These are phyloP conservation scores for Protomyces pachydermus DNA, from an alignment of 1,139 yeast species.

Conservation along the genomic window DNA sequence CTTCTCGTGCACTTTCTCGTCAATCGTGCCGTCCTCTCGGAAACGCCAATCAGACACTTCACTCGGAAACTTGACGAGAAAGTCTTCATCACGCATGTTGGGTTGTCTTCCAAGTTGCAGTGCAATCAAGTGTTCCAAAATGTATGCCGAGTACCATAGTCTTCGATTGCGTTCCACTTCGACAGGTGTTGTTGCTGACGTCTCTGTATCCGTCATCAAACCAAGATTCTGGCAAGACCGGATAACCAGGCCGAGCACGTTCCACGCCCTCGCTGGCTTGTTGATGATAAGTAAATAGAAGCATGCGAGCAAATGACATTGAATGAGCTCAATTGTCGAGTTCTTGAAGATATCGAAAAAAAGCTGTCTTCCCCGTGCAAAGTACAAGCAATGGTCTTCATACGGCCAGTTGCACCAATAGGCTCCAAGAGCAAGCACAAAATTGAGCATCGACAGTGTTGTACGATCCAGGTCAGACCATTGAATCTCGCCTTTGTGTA, in stretches of 20 bases:
- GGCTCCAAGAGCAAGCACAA: slow-evolving; percentile 30
- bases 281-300: slow-evolving; percentile 30
- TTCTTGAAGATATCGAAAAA: slow-evolving; percentile 30
- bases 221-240: slow-evolving; percentile 31
- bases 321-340: slow-evolving; percentile 31
- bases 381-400: slow-evolving; percentile 31
- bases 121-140: slow-evolving; percentile 30
- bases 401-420: slow-evolving; percentile 25
- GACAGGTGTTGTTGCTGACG: slow-evolving; percentile 28
- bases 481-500: slow-evolving; percentile 11
- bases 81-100: slow-evolving; percentile 28
- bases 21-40: slow-evolving; percentile 20
- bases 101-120: slow-evolving; percentile 31
- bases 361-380: slow-evolving; percentile 30
- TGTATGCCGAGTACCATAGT: slow-evolving; percentile 31
- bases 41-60: slow-evolving; percentile 30
- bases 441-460: slow-evolving; percentile 30
- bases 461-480: slow-evolving; percentile 28
- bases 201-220: slow-evolving; percentile 27
- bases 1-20: slow-evolving; percentile 12
- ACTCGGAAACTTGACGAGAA: slow-evolving; percentile 29
- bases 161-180: slow-evolving; percentile 30
- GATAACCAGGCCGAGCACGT: slow-evolving; percentile 30
- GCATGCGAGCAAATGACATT: slow-evolving; percentile 30
- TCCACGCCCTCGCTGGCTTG: slow-evolving; percentile 29